Evolutionary conservation across 2,329 filamentous ascomycete species (phyloP).

Genomic region (Lomentospora prolificans): DNA sequence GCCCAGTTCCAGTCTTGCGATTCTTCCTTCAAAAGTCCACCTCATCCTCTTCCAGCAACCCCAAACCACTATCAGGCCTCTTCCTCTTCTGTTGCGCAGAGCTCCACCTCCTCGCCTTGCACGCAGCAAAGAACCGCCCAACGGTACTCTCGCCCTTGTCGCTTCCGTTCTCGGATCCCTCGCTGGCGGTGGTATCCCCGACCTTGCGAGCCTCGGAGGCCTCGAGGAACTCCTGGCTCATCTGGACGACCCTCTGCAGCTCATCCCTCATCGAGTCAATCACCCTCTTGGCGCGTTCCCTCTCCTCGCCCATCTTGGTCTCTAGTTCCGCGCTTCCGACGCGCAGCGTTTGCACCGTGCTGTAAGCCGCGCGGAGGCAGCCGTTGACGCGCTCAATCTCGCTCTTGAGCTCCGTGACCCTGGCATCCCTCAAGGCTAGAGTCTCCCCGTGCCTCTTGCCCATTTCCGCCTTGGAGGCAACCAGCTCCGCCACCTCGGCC

Average conservation of each 20-base stretch:
- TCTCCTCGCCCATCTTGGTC: slow-evolving; percentile 26
- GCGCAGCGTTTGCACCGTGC: slow-evolving; percentile 32
- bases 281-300: slow-evolving; percentile 28
- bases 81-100: slow-evolving; percentile 28
- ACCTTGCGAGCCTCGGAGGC: slow-evolving; percentile 18
- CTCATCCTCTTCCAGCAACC: slow-evolving; percentile 45
- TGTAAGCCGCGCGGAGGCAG: slow-evolving; percentile 35
- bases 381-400: slow-evolving; percentile 39
- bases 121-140: slow-evolving; percentile 16
- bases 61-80: slow-evolving; percentile 44
- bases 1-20: background rate
- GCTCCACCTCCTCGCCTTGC: slow-evolving; percentile 20
- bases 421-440: slow-evolving; percentile 40
- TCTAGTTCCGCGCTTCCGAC: slow-evolving; percentile 34
- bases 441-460: slow-evolving; percentile 24
- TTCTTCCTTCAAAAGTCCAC: slow-evolving; percentile 16
- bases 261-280: slow-evolving; percentile 42
- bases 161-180: slow-evolving; percentile 6
- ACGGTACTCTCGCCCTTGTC: slow-evolving; percentile 12
- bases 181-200: background rate
- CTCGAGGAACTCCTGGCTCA: slow-evolving; percentile 34
- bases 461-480: slow-evolving; percentile 6
- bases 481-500: slow-evolving; percentile 6
- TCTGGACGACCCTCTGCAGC: slow-evolving; percentile 35
- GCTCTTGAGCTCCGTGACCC: slow-evolving; percentile 35